phyloP scores from a whole-genome alignment of 2,329 filamentous ascomycete species.

The Ascochyta koolunga region DNA sequence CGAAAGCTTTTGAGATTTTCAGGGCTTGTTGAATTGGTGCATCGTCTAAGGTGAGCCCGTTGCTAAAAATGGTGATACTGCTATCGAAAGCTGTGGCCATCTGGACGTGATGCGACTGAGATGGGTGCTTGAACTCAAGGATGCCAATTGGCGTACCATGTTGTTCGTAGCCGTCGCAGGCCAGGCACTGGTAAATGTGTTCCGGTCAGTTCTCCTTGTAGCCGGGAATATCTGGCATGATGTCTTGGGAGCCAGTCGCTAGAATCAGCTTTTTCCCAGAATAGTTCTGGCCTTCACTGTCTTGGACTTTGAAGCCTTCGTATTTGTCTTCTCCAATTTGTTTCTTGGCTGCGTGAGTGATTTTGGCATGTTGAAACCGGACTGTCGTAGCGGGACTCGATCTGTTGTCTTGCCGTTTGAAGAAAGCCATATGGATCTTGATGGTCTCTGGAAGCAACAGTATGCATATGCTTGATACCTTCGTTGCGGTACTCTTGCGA shows the following conservation, averaged over 20 bases:
- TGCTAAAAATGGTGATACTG: conserved; percentile 36
- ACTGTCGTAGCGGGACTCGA: conserved; percentile 46
- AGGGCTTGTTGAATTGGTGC: conserved; percentile 27
- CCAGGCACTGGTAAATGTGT: conserved; percentile 62
- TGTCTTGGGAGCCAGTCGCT: conserved; percentile 60
- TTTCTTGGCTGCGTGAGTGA: conserved; percentile 30
- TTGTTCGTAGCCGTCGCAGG: conserved; percentile 66
- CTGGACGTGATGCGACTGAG: conserved; percentile 29
- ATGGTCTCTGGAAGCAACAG: conserved; percentile 38
- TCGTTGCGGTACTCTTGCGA: conserved; percentile 52
- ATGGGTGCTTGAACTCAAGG: conserved; percentile 29
- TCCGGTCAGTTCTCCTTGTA: conserved; percentile 61
- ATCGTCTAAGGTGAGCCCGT: conserved; percentile 22
- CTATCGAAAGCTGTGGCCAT: conserved; percentile 37
- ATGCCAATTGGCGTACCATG: conserved; percentile 49
- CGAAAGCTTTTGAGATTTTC: conserved; percentile 25
- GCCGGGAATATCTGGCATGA: conserved; percentile 58
- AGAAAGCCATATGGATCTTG: conserved; percentile 35
- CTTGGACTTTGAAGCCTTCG: conserved; percentile 49
- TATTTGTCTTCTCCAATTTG: conserved; percentile 28
- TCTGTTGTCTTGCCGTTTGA: conserved; percentile 41
- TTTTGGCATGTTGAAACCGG: conserved; percentile 37
- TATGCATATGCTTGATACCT: conserved; percentile 54
- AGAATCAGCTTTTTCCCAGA: conserved; percentile 61
- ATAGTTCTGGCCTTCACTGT: conserved; percentile 53